These are phyloP conservation scores for Microstegium vimineum DNA, from an alignment of 176 grass and related monocot genomes.

Conservation along the genomic window DNA sequence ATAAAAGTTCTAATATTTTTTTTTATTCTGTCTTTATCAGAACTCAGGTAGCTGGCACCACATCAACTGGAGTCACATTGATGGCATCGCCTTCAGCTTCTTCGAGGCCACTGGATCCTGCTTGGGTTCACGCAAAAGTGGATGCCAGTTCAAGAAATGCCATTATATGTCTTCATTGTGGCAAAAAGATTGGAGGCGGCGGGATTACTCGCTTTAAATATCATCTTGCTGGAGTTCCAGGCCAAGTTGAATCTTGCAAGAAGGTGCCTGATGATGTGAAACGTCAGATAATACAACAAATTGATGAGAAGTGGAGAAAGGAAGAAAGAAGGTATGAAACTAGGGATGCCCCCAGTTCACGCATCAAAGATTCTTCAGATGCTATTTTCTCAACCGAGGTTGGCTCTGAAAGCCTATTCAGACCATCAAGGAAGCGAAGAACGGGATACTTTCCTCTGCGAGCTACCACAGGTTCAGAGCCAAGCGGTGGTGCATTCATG, in stretches of 20 bases:
- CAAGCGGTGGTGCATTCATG: not conserved
- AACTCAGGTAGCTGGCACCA: not conserved
- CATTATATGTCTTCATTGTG: conserved; percentile 49
- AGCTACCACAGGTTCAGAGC: conserved; percentile 20
- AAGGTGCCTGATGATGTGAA: conserved; percentile 46
- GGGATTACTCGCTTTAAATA: conserved; percentile 54
- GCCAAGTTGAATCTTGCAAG: conserved; percentile 47
- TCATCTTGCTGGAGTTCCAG: conserved; percentile 56
- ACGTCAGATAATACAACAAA: conserved; percentile 35
- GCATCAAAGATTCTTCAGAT: conserved; percentile 3
- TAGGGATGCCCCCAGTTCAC: not conserved
- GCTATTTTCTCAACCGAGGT: conserved; percentile 5
- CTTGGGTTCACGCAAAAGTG: conserved; percentile 51
- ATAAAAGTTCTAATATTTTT: not conserved
- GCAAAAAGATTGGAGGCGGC: conserved; percentile 29
- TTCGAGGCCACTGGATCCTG: conserved; percentile 35
- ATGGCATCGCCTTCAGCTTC: conserved; percentile 33
- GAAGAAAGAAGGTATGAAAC: conserved; percentile 39
- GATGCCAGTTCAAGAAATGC: conserved; percentile 21
- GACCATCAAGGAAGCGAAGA: conserved; percentile 36
- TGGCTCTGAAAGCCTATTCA: conserved; percentile 20
- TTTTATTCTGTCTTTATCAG: not conserved
- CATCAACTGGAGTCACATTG: not conserved
- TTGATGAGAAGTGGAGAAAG: conserved; percentile 24
- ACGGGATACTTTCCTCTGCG: conserved; percentile 8